Percentiles rank a stretch among this genome's conserved stretches.
These are phyloP conservation scores for Podaxis rugospora DNA, from an alignment of 768 basidiomycete species.

Conservation along the genomic window DNA sequence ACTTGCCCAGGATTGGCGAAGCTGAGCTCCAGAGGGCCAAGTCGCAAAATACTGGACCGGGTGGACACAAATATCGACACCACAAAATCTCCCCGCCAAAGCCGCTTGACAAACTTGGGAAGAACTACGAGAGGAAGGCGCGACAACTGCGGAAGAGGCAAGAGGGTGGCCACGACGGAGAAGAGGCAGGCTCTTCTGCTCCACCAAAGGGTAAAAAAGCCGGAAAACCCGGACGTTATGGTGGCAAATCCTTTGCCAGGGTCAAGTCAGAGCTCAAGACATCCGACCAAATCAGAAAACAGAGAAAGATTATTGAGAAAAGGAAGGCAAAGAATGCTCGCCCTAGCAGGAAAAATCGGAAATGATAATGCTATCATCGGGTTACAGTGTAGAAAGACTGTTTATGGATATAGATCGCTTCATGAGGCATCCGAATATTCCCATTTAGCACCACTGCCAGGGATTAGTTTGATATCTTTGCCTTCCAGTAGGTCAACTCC, in stretches of 20 bases:
- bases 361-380: slow-evolving; percentile 23
- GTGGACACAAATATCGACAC: slow-evolving; percentile 71
- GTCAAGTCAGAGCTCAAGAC: slow-evolving; percentile 85
- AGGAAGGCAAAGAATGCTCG: slow-evolving; percentile 80
- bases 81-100: slow-evolving; percentile 60
- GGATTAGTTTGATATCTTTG: slow-evolving; percentile 41
- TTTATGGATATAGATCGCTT: background rate
- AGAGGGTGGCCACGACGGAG: slow-evolving; percentile 19
- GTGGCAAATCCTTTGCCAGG: slow-evolving; percentile 55
- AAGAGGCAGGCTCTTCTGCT: slow-evolving; percentile 7
- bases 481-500: slow-evolving; percentile 77
- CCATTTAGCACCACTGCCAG: slow-evolving; percentile 73
- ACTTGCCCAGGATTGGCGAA: slow-evolving; percentile 81
- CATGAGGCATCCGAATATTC: slow-evolving; percentile 55
- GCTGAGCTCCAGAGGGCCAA: slow-evolving; percentile 36
- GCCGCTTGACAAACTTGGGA: slow-evolving; percentile 69
- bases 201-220: slow-evolving; percentile 17
- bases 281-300: slow-evolving; percentile 81
- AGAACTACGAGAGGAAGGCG: slow-evolving; percentile 70
- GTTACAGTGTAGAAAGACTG: background rate
- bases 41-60: slow-evolving; percentile 34
- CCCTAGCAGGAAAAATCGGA: slow-evolving; percentile 47
- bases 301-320: slow-evolving; percentile 59
- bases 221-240: slow-evolving; percentile 43
- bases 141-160: slow-evolving; percentile 59